These are phyloP conservation scores for Pseudomicrostroma phylloplanum DNA, from an alignment of 1,284 basidiomycete species.

Conservation along the genomic window DNA sequence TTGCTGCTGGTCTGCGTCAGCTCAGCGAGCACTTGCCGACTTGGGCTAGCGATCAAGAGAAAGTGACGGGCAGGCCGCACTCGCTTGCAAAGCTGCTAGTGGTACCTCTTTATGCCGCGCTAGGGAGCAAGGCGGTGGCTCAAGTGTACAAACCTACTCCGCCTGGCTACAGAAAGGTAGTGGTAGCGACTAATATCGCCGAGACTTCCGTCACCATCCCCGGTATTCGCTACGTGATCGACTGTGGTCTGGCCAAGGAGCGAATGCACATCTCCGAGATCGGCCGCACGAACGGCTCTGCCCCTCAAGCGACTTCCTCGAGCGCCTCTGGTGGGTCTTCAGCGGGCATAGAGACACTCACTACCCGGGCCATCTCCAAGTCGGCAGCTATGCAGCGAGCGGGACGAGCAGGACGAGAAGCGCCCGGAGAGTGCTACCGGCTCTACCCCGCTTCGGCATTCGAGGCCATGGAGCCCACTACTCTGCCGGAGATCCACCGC, in stretches of 20 bases:
- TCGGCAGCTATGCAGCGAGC: constrained; percentile 40
- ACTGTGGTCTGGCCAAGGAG: constrained; percentile 78
- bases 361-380: constrained; percentile 37
- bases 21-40: constrained; percentile 28
- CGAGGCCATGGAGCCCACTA: constrained; percentile 20
- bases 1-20: constrained; percentile 52
- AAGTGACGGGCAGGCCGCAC: constrained; percentile 1
- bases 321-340: not conserved
- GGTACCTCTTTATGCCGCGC: constrained; percentile 46
- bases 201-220: constrained; percentile 97
- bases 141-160: constrained; percentile 55
- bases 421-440: constrained; percentile 41
- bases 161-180: constrained; percentile 71
- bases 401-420: constrained; percentile 44
- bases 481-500: constrained; percentile 39
- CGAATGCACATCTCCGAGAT: constrained; percentile 61
- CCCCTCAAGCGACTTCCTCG: constrained; percentile 54
- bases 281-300: constrained; percentile 9
- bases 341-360: constrained; percentile 38
- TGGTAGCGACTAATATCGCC: constrained; percentile 62
- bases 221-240: constrained; percentile 88
- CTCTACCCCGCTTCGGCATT: constrained; percentile 38
- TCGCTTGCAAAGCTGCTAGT: constrained; percentile 22
- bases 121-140: constrained; percentile 35
- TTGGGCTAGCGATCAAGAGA: constrained; percentile 26